Evolutionary conservation across 208 protist genomes (phyloP).

Genomic region (Naegleria fowleri): DNA sequence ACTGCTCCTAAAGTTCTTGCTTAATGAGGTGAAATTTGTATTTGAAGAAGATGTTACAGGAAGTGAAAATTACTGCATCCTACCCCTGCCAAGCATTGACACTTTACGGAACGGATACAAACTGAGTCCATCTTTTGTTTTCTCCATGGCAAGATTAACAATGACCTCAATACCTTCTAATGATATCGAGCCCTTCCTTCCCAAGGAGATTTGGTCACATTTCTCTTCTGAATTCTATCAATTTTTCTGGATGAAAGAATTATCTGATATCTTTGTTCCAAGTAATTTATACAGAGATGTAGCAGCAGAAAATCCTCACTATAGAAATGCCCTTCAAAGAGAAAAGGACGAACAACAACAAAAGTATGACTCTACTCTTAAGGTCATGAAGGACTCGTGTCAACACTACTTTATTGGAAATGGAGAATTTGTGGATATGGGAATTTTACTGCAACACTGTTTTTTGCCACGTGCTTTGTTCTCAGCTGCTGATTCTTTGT

Average conservation of each 20-base stretch:
- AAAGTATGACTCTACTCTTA: background rate
- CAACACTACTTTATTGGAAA: background rate
- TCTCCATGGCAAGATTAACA: background rate
- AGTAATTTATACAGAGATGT: background rate
- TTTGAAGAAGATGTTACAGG: background rate
- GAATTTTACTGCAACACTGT: background rate
- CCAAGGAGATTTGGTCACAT: background rate
- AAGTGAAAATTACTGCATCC: background rate
- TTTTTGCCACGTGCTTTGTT: background rate
- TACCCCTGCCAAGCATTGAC: background rate
- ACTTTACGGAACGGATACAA: background rate
- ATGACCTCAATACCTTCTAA: background rate
- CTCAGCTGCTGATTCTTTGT: background rate
- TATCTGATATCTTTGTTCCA: constrained; percentile 21
- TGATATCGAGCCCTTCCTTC: background rate
- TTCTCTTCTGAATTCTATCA: background rate
- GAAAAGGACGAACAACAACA: background rate
- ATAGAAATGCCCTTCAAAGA: background rate
- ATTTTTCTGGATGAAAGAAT: background rate
- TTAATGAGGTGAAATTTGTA: background rate
- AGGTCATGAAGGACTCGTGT: background rate
- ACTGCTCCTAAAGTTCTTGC: background rate
- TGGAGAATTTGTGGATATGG: background rate
- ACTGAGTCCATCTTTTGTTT: background rate
- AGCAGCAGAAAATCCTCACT: background rate